phyloP scores from a whole-genome alignment of 1,284 basidiomycete genomes.

The Fomitopsis palustris region DNA sequence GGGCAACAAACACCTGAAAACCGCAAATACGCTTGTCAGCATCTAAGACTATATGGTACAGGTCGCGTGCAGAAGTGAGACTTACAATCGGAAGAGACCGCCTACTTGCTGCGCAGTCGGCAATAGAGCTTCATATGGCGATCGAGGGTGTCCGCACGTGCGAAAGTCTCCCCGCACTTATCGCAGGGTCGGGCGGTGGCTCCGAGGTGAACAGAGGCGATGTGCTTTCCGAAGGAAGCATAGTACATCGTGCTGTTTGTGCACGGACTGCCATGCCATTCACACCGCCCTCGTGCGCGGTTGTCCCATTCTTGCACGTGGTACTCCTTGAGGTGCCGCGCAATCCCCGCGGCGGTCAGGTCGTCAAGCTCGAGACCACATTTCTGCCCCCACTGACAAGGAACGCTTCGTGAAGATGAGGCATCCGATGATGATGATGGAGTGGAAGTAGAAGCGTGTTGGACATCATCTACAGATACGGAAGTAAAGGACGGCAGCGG shows the following conservation, averaged over 20 bases:
- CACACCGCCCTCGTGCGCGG: constrained; percentile 1
- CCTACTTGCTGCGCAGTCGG: background rate
- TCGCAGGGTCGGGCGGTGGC: constrained; percentile 2
- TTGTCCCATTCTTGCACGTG: constrained; percentile 1
- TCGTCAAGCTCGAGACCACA: constrained; percentile 6
- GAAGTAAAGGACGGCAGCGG: background rate
- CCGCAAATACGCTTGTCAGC: background rate
- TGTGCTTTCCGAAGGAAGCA: constrained; percentile 6
- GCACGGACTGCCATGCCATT: background rate
- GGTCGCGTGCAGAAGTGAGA: background rate
- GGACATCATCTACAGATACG: background rate
- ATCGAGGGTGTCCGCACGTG: constrained; percentile 3
- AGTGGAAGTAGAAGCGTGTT: background rate
- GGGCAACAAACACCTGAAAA: background rate
- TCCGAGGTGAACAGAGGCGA: constrained; percentile 8
- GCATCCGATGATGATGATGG: background rate
- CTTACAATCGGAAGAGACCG: background rate
- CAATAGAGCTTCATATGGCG: constrained; percentile 5
- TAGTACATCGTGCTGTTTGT: background rate
- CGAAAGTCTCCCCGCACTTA: constrained; percentile 2
- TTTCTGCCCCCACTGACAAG: constrained; percentile 1
- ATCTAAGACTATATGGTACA: background rate
- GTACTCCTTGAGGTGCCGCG: constrained; percentile 3
- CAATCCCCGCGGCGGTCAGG: constrained; percentile 5
- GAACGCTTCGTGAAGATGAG: background rate